A percentile compares a stretch with the other conserved stretches of the same genome.
phyloP scores from a whole-genome alignment of 2,329 filamentous ascomycete species.

The Fusarium marasasianum region DNA sequence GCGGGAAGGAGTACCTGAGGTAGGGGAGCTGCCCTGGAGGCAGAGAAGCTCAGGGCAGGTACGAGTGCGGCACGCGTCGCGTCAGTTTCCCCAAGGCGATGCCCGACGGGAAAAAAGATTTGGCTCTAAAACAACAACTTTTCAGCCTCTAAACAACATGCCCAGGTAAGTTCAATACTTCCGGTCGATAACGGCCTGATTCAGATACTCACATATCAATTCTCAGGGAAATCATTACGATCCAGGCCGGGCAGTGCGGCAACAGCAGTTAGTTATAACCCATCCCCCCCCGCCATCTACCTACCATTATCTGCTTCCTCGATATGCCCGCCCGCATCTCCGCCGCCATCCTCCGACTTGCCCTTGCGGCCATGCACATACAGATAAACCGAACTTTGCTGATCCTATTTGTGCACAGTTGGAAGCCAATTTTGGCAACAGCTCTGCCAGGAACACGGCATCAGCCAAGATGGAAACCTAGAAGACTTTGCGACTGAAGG shows the following conservation, averaged over 20 bases:
- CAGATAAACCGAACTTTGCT: neutral
- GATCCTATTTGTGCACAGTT: conserved; percentile 66
- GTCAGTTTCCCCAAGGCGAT: conserved; percentile 23
- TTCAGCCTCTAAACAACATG: conserved; percentile 32
- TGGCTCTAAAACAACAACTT: conserved; percentile 27
- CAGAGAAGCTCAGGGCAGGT: conserved; percentile 7
- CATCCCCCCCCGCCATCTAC: conserved; percentile 16
- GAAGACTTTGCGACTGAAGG: conserved; percentile 98
- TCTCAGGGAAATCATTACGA: conserved; percentile 94
- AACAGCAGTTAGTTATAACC: conserved; percentile 84
- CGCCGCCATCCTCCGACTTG: neutral
- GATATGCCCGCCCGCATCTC: neutral
- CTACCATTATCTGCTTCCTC: neutral
- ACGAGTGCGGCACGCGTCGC: conserved; percentile 34
- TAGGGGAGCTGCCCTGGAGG: neutral
- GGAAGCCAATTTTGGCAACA: conserved; percentile 99
- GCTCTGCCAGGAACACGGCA: conserved; percentile 96
- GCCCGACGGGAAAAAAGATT: conserved; percentile 16
- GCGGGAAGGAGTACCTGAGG: neutral
- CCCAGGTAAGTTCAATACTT: conserved; percentile 32
- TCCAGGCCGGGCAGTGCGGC: conserved; percentile 98
- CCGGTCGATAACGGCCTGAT: neutral
- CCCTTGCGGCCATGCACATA: neutral
- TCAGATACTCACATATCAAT: neutral
- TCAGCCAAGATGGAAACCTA: conserved; percentile 95